Evolutionary conservation across 2,329 filamentous ascomycete species (phyloP), one percentile per base, ranked within the genome.

Genomic region (Exophiala lecanii-corni): DNA sequence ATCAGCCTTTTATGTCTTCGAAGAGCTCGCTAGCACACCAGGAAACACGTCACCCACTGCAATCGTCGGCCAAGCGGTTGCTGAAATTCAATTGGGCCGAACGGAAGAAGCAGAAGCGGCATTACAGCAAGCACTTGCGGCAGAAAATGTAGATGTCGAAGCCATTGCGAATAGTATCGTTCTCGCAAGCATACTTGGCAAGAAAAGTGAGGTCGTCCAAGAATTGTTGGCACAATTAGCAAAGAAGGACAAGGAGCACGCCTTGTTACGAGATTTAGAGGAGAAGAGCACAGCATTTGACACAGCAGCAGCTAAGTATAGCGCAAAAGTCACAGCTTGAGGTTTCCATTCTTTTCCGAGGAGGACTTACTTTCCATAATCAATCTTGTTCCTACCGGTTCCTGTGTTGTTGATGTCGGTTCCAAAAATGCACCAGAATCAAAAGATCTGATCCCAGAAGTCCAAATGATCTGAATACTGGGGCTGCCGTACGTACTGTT

Each of bases 1-100:
- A 61, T 86, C 92, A 61, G 84, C 91, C 13, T 97, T 94, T 68
- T 97, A 98, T 73, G 91, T 97, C 49, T 97, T 88, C 60, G 91
- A 97, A 68, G 92, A 98, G 67, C 79, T 97, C 36, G 91, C 92
- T 3, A 87, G 94, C 61, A 83, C 86, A 19, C 84, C 89, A 2
- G 81, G 86, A 21, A 89, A 86, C 13, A 82, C 87, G 36, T 86
- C 86, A 12, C 75, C 82, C 39, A 75, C 82, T 55, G 84, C 80
- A 13, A 77, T 96, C 42, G 80, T 95, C 48, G 83, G 87, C 15
- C 92, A 97, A 69, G 91, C 89, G 18, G 81, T 97, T 18, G 84
- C 87, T 17, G 91, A 98, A 66, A 71, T 97, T 40, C 92, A 97
- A 61, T 80, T 97, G 19, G 89, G 89, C 38, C 80, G 92, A 36